Base-by-base conservation (phyloP, 176 grass and related monocot genomes). In the Puya raimondii region DNA sequence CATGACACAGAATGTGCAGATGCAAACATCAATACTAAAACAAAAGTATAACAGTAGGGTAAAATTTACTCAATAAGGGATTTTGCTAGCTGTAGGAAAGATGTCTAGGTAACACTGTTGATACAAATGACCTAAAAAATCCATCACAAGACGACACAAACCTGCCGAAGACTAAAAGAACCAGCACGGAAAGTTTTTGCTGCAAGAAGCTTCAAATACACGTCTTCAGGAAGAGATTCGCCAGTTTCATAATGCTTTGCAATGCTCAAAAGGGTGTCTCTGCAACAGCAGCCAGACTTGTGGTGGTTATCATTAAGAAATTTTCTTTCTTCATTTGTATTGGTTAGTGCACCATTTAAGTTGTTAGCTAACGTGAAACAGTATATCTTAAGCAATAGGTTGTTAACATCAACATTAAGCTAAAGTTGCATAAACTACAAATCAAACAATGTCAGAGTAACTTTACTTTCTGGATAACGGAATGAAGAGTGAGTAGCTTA, bases 171-270 rank as follows among this genome's bases (percentile, higher is more conserved):
- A 53, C 94, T 92, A 17, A 97, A 77, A 58, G 89, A 90, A 33
- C 94, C 94, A 75, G 94, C 94, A 88, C 94, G 89, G 76, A 83
- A 97, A 74, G 91, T 97, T 86, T 93, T 93, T 80, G 94, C 94
- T 84, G 86, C 87, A 2, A 97, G 86, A 86, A 93, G 89, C 71
- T 92, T 97, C 7, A 13, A 68, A 88, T 88, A 97, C 56, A 97
- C 83, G 74, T 97, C 87, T 80, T 92, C 89, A n/a, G 89, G 86
- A 69, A 97, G 94, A 86, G 84, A 49, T 83, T 97, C 94, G 7
- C 82, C 80, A 0, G 86, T 97, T 86, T 93, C 89, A 80, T 90
- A 90, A 76, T 97, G 94, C 54, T 97, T 97, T 76, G 94, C 94
- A 68, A 97, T 88, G 74, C 86, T 85, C 80, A 97, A 80, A 67